phyloP scores from a whole-genome alignment of 345 rosid species.

The Eucalyptus rudis region DNA sequence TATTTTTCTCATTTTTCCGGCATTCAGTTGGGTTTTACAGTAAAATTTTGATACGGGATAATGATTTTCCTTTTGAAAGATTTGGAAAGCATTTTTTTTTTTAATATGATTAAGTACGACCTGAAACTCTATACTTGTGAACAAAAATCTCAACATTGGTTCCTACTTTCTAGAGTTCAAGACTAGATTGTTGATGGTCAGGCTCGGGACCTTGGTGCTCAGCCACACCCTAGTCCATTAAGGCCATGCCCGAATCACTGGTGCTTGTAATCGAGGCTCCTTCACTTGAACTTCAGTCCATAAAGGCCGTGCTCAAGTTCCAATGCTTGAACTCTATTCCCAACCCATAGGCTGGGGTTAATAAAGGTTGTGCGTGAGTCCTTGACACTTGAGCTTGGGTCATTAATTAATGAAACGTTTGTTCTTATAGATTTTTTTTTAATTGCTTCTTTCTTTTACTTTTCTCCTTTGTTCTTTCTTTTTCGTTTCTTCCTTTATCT shows the following conservation, averaged over 20 bases:
- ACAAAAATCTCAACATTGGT: neutral
- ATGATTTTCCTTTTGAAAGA: too few species aligned
- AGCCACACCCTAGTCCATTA: neutral
- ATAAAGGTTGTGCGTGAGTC: neutral
- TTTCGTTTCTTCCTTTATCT: too few species aligned
- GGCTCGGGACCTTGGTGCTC: neutral
- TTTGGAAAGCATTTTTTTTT: too few species aligned
- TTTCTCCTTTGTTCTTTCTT: too few species aligned
- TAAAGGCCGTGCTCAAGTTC: neutral
- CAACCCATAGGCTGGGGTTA: accelerated
- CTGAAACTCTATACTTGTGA: too few species aligned
- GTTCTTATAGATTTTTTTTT: too few species aligned
- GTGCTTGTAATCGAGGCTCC: neutral
- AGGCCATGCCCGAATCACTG: accelerated
- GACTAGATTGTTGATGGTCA: neutral
- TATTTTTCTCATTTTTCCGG: too few species aligned
- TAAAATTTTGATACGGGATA: too few species aligned
- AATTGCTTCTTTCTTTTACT: too few species aligned
- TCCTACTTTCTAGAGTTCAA: neutral
- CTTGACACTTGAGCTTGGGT: neutral
- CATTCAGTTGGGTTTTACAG: too few species aligned
- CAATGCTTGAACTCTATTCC: neutral
- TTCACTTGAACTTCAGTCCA: neutral
- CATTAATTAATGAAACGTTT: neutral
- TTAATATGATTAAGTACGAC: neutral